These are phyloP conservation scores for Withania somnifera DNA, from an alignment of 305 asterid genomes.

Conservation along the genomic window DNA sequence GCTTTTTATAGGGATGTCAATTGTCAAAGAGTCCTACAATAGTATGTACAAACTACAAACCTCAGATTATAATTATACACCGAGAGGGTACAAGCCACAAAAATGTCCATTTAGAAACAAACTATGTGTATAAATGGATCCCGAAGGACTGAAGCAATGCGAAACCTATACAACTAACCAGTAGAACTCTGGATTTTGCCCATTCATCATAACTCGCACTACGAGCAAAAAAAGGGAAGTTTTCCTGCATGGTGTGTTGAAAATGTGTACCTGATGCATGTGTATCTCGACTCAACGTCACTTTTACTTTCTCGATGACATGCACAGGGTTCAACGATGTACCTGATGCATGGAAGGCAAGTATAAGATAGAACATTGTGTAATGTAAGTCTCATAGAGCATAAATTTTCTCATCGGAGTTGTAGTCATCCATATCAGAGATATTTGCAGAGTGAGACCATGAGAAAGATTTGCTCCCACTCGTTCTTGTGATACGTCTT, in stretches of 20 bases:
- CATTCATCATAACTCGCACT: neutral
- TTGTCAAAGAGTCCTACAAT: neutral
- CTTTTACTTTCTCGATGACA: neutral
- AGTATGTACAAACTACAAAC: neutral
- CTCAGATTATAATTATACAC: neutral
- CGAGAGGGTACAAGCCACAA: neutral
- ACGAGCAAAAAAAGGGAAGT: neutral
- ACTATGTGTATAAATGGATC: neutral
- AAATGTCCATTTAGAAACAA: neutral
- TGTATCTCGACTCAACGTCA: neutral
- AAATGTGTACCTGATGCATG: neutral
- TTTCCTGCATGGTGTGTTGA: neutral
- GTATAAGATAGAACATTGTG: neutral
- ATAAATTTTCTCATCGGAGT: conserved; percentile 86
- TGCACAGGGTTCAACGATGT: neutral
- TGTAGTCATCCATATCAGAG: conserved; percentile 71
- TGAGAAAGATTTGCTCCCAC: conserved; percentile 91
- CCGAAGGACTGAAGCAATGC: neutral
- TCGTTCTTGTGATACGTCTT: conserved; percentile 70
- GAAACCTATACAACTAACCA: neutral
- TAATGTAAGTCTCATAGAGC: conserved; percentile 40
- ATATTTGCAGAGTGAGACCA: conserved; percentile 75
- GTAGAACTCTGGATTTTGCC: neutral
- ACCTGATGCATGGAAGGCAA: too few species aligned
- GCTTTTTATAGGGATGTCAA: neutral